Conservation (phyloP, 306 rosid species). For the Coriaria nepalensis region DNA sequence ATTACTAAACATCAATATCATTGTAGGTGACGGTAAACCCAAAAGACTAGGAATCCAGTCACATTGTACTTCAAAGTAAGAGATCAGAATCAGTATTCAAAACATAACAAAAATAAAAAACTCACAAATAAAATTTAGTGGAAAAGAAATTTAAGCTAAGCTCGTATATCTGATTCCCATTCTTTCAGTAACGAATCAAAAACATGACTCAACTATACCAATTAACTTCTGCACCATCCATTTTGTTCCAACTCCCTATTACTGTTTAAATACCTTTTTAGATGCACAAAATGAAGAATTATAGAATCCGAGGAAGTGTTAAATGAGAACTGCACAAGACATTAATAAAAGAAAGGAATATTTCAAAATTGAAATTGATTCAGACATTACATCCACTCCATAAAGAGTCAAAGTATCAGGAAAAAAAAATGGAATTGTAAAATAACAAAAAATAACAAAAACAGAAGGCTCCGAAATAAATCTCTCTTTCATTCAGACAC, state of each 20-base stretch:
- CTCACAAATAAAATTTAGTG: not conserved
- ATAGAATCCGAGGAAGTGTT: not conserved
- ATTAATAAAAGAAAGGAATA: not conserved
- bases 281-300: not conserved
- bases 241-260: too few species aligned
- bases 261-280: too few species aligned
- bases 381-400: conserved; percentile 16
- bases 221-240: too few species aligned
- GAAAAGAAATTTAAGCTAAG: too few species aligned
- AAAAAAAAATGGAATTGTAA: too few species aligned
- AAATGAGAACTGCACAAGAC: not conserved
- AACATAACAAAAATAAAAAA: not conserved
- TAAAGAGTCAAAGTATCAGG: conserved; percentile 11
- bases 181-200: too few species aligned
- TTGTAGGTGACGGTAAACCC: not conserved
- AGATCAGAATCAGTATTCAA: not conserved
- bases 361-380: conserved; percentile 13
- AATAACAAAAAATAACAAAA: conserved; percentile 3
- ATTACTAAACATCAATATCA: not conserved
- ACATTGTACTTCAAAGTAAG: not conserved
- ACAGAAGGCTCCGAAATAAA: not conserved
- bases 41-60: conserved; percentile 5
- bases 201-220: too few species aligned
- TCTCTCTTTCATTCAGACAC: conserved; percentile 7
- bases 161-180: too few species aligned